phyloP scores from a whole-genome alignment of 108 stramenopile genomes.

The Schizochytrium sp. region DNA sequence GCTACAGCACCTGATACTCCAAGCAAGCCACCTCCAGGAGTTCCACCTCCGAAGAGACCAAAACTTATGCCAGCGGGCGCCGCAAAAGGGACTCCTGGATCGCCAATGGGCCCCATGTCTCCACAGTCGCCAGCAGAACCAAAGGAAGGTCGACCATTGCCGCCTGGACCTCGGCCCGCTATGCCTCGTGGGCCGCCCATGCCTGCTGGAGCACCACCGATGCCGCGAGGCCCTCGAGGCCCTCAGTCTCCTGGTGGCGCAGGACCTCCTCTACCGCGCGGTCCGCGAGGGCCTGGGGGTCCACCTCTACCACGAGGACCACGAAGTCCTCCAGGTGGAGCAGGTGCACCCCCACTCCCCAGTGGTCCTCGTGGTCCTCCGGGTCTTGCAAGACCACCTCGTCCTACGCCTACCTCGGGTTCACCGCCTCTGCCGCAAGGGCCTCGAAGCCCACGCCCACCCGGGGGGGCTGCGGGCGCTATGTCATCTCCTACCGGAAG shows the following conservation, averaged over 20 bases:
- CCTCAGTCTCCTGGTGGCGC: neutral
- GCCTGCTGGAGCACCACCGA: neutral
- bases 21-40: neutral
- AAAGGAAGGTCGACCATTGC: neutral
- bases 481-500: neutral
- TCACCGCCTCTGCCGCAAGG: neutral
- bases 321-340: neutral
- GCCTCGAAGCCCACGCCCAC: neutral
- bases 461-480: neutral
- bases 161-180: neutral
- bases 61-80: neutral
- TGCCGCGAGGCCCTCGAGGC: neutral
- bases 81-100: neutral
- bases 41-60: neutral
- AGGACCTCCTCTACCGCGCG: neutral
- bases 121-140: neutral
- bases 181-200: neutral
- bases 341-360: neutral
- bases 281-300: neutral
- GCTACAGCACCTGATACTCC: neutral
- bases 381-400: too few species aligned
- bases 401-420: neutral
- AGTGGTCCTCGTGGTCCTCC: neutral
- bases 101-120: neutral
- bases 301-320: neutral